phyloP scores from a whole-genome alignment of 306 rosid genomes.

The Fragaria iinumae region DNA sequence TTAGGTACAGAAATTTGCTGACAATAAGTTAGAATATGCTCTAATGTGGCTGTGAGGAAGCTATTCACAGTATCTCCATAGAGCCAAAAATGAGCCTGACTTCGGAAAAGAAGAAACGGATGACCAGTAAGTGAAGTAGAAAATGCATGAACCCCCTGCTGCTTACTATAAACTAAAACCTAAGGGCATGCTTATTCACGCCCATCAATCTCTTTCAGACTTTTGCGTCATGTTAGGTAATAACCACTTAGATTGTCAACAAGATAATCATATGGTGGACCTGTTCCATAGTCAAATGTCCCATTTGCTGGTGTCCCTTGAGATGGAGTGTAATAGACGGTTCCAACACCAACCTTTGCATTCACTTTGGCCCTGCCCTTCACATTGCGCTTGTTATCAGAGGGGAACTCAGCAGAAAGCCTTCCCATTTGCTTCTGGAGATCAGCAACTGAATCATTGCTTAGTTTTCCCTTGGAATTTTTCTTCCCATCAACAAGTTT shows the following conservation, averaged over 20 bases:
- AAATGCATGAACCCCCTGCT: slow-evolving; percentile 25
- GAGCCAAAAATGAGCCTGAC: slow-evolving; percentile 54
- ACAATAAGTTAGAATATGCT: slow-evolving; percentile 42
- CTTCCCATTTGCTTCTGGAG: slow-evolving; percentile 98
- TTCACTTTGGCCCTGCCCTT: slow-evolving; percentile 73
- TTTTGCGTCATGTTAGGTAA: slow-evolving; percentile 46
- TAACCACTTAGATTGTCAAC: slow-evolving; percentile 60
- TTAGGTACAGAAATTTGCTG: slow-evolving; percentile 25
- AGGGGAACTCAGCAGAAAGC: slow-evolving; percentile 89
- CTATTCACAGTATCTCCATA: slow-evolving; percentile 52
- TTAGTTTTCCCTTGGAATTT: slow-evolving; percentile 62
- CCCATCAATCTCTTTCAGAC: slow-evolving; percentile 24
- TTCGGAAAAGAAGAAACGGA: slow-evolving; percentile 27
- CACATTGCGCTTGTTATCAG: slow-evolving; percentile 68
- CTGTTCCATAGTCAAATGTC: slow-evolving; percentile 55
- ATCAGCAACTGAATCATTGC: slow-evolving; percentile 87
- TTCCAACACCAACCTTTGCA: slow-evolving; percentile 57
- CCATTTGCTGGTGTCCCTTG: slow-evolving; percentile 55
- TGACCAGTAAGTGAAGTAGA: slow-evolving; percentile 9
- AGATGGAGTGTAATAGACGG: slow-evolving; percentile 55
- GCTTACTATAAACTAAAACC: slow-evolving; percentile 30
- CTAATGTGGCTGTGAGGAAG: slow-evolving; percentile 44
- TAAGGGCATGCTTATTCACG: slow-evolving; percentile 30
- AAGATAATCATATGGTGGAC: slow-evolving; percentile 72
- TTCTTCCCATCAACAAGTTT: slow-evolving; percentile 96